Evolutionary conservation across 257 asterid genomes (phyloP), one percentile per base, ranked within the genome.

Genomic region (Solanum okadae): DNA sequence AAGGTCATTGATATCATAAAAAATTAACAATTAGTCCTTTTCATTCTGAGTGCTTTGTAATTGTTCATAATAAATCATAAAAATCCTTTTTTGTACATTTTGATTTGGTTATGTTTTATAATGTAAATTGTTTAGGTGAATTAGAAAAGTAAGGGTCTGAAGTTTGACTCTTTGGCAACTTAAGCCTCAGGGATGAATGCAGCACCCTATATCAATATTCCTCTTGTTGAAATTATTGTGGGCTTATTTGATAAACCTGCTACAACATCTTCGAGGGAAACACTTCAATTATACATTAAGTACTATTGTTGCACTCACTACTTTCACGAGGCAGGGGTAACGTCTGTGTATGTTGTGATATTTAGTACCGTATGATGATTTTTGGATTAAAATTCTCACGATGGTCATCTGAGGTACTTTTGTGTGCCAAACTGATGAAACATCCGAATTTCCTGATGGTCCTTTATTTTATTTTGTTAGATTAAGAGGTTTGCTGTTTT

Each of bases 361-460:
- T 42, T 42, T 42, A 42, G 49, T 42, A 42, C 46, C 46, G 49
- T 42, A 42, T 85, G 98, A 95, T 93, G 98, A 93, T 61, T 90
- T 56, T 85, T 93, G 96, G 94, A 90, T 91, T 40, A 37, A 88
- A 84, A 33, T 93, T 93, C 98, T 95, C 98, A 94, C 95, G 95
- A 95, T 95, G 98, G 96, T 94, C 96, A 91, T 95, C 95, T 94
- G 98, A 93, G 93, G 83, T 88, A 34, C 89, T 79, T 22, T 68
- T 15, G 14, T 94, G 92, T 95, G 90, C 94, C 49, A 23, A 71
- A 27, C 79, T 93, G 98, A 94, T 94, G 93, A 34, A 33, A 63
- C 38, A 89, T 94, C 96, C 96, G 40, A 35, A 70, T 12, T 88
- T 49, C 91, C 95, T 94, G 97, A 94, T 93, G 95, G 91, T 75